Conservation (phyloP, 768 basidiomycete species). For the Leccinellum albellum region DNA sequence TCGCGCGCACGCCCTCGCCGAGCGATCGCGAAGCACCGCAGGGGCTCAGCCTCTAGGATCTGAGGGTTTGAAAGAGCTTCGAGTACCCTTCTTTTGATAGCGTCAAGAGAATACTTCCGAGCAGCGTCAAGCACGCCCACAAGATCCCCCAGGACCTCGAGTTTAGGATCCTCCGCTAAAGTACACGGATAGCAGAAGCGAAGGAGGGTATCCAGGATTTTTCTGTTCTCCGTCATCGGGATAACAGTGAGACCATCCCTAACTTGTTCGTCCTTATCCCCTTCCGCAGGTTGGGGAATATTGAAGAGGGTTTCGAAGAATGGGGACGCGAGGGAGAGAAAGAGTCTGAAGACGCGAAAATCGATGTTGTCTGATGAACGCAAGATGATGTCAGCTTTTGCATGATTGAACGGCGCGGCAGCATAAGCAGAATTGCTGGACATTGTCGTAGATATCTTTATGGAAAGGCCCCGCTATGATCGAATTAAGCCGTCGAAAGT, state of each 20-base stretch:
- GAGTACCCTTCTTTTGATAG: conserved; percentile 15
- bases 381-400: conserved; percentile 21
- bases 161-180: conserved; percentile 15
- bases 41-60: conserved; percentile 16
- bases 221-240: conserved; percentile 17
- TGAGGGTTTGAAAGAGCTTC: conserved; percentile 19
- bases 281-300: conserved; percentile 24
- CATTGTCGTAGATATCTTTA: background rate
- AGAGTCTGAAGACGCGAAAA: conserved; percentile 29
- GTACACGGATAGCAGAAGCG: conserved; percentile 29
- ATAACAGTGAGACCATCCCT: conserved; percentile 22
- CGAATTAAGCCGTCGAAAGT: background rate
- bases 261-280: conserved; percentile 3
- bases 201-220: conserved; percentile 22
- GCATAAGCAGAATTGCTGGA: conserved; percentile 2
- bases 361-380: conserved; percentile 28
- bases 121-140: conserved; percentile 11
- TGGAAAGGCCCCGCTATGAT: background rate
- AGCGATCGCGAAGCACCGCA: conserved; percentile 33
- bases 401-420: conserved; percentile 20
- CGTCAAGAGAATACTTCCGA: conserved; percentile 14
- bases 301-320: conserved; percentile 33
- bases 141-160: conserved; percentile 9
- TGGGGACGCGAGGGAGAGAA: conserved; percentile 33
- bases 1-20: conserved; percentile 19